phyloP scores from a whole-genome alignment of 2,329 filamentous ascomycete genomes.

The Ophioceras dolichostomum region DNA sequence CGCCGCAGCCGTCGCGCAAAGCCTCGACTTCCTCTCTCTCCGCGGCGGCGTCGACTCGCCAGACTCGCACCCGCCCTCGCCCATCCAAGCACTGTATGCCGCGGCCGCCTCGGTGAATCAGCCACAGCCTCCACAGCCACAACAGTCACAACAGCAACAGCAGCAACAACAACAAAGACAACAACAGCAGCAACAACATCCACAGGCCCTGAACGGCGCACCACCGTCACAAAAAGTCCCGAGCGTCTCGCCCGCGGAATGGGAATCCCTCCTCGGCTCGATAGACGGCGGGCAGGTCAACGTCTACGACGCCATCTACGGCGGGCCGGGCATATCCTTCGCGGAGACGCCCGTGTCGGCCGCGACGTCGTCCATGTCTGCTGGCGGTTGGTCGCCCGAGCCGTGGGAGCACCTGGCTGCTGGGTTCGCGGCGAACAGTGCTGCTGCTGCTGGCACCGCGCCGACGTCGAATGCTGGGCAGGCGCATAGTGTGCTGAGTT shows the following conservation, averaged over 20 bases:
- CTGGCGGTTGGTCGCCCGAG: conserved; percentile 43
- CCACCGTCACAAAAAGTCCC: not conserved
- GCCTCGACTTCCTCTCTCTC: conserved; percentile 48
- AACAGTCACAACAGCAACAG: conserved; percentile 16
- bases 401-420: conserved; percentile 46
- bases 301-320: conserved; percentile 76
- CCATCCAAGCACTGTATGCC: conserved; percentile 27
- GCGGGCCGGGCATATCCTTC: conserved; percentile 41
- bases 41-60: conserved; percentile 25
- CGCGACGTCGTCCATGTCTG: conserved; percentile 14
- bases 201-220: too few species aligned
- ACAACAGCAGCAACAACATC: conserved; percentile 21
- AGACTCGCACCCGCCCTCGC: conserved; percentile 36
- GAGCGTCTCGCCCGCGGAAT: conserved; percentile 53
- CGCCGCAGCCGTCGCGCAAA: conserved; percentile 23
- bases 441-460: too few species aligned
- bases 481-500: too few species aligned
- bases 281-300: conserved; percentile 72
- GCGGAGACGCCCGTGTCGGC: conserved; percentile 30
- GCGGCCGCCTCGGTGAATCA: too few species aligned
- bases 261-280: conserved; percentile 70
- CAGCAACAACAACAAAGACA: conserved; percentile 18
- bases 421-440: too few species aligned
- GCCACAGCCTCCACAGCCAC: too few species aligned
- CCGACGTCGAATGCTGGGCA: too few species aligned